Base-by-base conservation (phyloP, 2,329 filamentous ascomycete genomes). In the Diaporthe caulivora region DNA sequence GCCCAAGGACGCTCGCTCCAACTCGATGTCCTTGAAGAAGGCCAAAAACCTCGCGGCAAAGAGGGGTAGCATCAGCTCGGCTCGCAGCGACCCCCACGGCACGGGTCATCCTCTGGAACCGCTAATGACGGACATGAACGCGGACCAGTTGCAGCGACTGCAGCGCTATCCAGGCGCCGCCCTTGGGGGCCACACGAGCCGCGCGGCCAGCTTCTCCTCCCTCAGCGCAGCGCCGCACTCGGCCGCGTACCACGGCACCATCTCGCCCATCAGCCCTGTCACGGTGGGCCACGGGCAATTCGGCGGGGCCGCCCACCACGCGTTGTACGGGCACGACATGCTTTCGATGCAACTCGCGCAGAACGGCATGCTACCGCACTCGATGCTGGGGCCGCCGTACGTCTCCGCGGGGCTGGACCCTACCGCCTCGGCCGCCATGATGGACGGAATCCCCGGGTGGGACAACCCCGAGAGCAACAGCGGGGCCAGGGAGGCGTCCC, bases 341-440 rank as follows among this genome's bases (percentile, higher is more conserved):
- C 84, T 91, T n/a, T 81, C 85, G 7, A 82, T 90, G 75, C 85
- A 86, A 5, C 82, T 92, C 83, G 29, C 87, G 78, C 86, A 86
- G 72, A 83, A 86, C 73, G 84, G 84, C 2, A 86, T 91, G 70
- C 84, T 95, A 34, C 91, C 92, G 13, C 91, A 94, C 79, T 86
- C 86, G 10, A 88, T 85, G 42, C 81, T 90, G 77, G 83, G 91
- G 80, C 83, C 81, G 76, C 54, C 49, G 55, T 73, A 57, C 47
- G 68, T 55, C 42, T 80, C 80, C 0, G 86, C 87, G 11, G 87
- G 85, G 40, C 81, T 90, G 77, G 83, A 91, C 80, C 83, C 81
- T 76, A 40, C 67, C 37, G 67, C 58, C 13, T 80, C 81, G 0
- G 82, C 85, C 31, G 81, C 81, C 9, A 78, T 85, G 62, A 83